A percentile compares a stretch with the other conserved stretches of the same genome.
phyloP scores from a whole-genome alignment of 768 basidiomycete species.

The Asterophora lycoperdoides region DNA sequence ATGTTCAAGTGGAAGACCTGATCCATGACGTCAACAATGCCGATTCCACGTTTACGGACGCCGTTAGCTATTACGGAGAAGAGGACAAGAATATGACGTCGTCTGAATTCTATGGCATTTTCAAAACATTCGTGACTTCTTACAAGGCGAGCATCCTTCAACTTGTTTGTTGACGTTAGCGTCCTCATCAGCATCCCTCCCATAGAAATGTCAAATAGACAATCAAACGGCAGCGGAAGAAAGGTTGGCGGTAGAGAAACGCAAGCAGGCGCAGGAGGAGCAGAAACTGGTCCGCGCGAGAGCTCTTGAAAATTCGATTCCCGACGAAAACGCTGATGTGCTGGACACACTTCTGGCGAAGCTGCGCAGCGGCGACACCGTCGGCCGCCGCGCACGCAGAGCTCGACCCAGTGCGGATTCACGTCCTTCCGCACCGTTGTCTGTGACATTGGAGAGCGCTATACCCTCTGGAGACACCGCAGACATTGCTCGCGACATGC shows the following conservation, averaged over 20 bases:
- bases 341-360: constrained; percentile 72
- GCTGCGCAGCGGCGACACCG: constrained; percentile 64
- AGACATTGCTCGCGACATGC: constrained; percentile 68
- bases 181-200: constrained; percentile 1
- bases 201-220: constrained; percentile 82
- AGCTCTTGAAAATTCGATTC: constrained; percentile 33
- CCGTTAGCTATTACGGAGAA: constrained; percentile 89
- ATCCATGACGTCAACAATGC: constrained; percentile 85
- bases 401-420: constrained; percentile 37
- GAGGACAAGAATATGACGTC: constrained; percentile 84
- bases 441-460: constrained; percentile 31
- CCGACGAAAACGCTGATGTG: constrained; percentile 53
- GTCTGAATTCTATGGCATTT: constrained; percentile 92
- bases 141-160: constrained; percentile 58
- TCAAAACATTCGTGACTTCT: constrained; percentile 95
- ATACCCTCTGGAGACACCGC: constrained; percentile 31
- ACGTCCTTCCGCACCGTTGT: constrained; percentile 29
- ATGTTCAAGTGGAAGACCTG: constrained; percentile 73
- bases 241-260: constrained; percentile 58
- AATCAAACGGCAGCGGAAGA: constrained; percentile 77
- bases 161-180: background rate
- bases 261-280: constrained; percentile 65
- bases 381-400: constrained; percentile 53
- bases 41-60: constrained; percentile 78
- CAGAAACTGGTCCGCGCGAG: constrained; percentile 53